These are phyloP conservation scores for Candida xiaguanensis DNA, from an alignment of 805 yeast genomes.

Conservation along the genomic window DNA sequence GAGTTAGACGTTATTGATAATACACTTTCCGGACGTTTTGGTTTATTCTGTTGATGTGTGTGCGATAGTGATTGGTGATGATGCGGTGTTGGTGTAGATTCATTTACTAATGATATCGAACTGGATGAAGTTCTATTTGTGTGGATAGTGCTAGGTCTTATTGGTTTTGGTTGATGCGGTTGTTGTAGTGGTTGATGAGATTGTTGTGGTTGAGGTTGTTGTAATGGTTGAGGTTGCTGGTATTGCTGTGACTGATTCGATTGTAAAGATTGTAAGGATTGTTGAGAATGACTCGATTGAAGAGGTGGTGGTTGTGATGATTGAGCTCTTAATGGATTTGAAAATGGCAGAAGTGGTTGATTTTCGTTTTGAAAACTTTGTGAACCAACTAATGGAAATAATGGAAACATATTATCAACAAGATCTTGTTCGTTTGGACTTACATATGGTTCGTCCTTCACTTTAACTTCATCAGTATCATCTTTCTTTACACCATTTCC, in stretches of 20 bases:
- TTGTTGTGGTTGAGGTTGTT: neutral
- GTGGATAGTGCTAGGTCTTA: conserved; percentile 13
- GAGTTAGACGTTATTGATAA: conserved; percentile 37
- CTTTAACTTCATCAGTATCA: neutral
- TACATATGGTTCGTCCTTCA: conserved; percentile 4
- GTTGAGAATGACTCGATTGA: neutral
- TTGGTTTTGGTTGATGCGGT: conserved; percentile 20
- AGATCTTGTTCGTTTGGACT: conserved; percentile 19
- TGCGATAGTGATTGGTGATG: conserved; percentile 8
- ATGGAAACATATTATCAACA: conserved; percentile 37
- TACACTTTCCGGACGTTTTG: conserved; percentile 38
- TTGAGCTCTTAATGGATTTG: neutral
- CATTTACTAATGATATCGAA: conserved; percentile 2
- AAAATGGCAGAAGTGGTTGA: conserved; percentile 30
- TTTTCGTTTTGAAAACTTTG: conserved; percentile 33
- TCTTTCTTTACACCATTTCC: neutral
- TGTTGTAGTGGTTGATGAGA: neutral
- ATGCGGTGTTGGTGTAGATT: conserved; percentile 1
- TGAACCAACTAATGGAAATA: conserved; percentile 40
- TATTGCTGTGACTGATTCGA: neutral
- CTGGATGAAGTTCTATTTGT: conserved; percentile 5
- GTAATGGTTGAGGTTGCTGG: no score
- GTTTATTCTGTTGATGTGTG: conserved; percentile 21
- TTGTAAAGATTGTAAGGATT: conserved; percentile 2
- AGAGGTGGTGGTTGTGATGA: neutral